Evolutionary conservation across 768 basidiomycete species (phyloP).

Genomic region (Mycena sanguinolenta): DNA sequence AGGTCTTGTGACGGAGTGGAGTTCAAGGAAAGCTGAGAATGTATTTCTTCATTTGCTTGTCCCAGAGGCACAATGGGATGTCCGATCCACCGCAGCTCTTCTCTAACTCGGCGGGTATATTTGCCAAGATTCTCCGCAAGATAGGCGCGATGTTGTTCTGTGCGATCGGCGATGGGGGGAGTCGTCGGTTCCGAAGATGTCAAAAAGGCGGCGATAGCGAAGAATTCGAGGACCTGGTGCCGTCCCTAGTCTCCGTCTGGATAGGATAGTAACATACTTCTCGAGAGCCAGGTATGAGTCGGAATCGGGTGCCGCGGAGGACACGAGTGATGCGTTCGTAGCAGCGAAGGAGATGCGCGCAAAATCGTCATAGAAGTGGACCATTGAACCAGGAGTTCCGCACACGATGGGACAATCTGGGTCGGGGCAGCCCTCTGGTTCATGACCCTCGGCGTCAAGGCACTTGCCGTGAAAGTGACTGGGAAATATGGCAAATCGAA

Average conservation of each 20-base stretch:
- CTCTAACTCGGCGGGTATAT: constrained; percentile 48
- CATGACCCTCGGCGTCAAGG: constrained; percentile 57
- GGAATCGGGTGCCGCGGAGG: constrained; percentile 52
- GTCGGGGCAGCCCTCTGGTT: constrained; percentile 82
- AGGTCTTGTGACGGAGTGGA: not conserved
- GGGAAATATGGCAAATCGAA: constrained; percentile 75
- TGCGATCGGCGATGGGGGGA: constrained; percentile 17
- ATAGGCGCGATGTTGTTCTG: constrained; percentile 18
- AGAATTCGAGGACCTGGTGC: constrained; percentile 11
- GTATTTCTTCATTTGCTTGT: constrained; percentile 67
- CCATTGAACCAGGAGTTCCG: constrained; percentile 85
- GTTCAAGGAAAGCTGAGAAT: constrained; percentile 74
- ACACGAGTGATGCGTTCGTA: constrained; percentile 39
- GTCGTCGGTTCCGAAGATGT: constrained; percentile 1
- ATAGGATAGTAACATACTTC: not conserved
- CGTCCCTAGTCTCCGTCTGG: too few species aligned
- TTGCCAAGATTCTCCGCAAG: constrained; percentile 49
- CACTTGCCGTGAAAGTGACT: constrained; percentile 86
- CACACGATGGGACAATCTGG: constrained; percentile 85
- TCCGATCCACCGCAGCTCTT: constrained; percentile 61
- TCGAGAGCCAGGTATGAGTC: constrained; percentile 48
- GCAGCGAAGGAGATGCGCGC: constrained; percentile 62
- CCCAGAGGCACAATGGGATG: constrained; percentile 71
- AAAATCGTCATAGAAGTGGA: constrained; percentile 73
- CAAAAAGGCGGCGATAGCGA: constrained; percentile 25